A percentile compares a stretch with the other conserved stretches of the same genome.
Evolutionary conservation across 1,284 basidiomycete species (phyloP).

Genomic region (Cryptococcus sp.): DNA sequence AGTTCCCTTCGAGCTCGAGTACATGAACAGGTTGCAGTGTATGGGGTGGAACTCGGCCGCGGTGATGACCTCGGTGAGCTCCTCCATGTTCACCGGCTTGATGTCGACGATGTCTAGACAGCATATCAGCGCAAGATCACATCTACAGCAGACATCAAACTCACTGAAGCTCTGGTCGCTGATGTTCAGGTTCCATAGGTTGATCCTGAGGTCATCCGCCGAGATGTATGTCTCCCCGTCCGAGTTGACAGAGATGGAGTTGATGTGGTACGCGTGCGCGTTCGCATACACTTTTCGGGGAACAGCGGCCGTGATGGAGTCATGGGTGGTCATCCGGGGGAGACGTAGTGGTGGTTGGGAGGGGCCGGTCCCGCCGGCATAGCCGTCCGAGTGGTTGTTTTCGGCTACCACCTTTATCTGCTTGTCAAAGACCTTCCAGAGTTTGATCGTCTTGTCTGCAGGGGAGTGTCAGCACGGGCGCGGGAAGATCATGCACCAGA

Average conservation of each 20-base stretch:
- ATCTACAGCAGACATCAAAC: conserved; percentile 45
- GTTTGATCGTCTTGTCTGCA: conserved; percentile 98
- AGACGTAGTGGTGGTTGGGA: conserved; percentile 63
- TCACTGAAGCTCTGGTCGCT: conserved; percentile 98
- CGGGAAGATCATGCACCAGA: neutral
- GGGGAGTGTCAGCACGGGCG: neutral
- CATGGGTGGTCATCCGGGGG: conserved; percentile 87
- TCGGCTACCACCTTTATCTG: conserved; percentile 92
- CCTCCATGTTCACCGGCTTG: conserved; percentile 99
- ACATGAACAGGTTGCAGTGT: conserved; percentile 99
- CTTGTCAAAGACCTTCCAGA: conserved; percentile 99
- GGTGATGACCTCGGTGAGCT: conserved; percentile 98
- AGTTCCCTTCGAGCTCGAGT: conserved; percentile 98
- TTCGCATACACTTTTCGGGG: conserved; percentile 99
- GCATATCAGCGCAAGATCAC: neutral
- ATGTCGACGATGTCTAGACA: conserved; percentile 96
- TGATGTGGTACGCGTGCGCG: conserved; percentile 99
- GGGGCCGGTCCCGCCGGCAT: conserved; percentile 57
- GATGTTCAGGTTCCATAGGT: conserved; percentile 98
- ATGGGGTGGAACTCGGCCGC: conserved; percentile 97
- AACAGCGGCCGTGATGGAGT: conserved; percentile 97
- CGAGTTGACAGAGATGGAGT: conserved; percentile 98
- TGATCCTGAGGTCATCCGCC: conserved; percentile 94
- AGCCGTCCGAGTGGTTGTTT: conserved; percentile 87
- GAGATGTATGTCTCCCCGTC: conserved; percentile 99